Evolutionary conservation across 148 eudicot species (phyloP).

Genomic region (Pouteria glomerata): DNA sequence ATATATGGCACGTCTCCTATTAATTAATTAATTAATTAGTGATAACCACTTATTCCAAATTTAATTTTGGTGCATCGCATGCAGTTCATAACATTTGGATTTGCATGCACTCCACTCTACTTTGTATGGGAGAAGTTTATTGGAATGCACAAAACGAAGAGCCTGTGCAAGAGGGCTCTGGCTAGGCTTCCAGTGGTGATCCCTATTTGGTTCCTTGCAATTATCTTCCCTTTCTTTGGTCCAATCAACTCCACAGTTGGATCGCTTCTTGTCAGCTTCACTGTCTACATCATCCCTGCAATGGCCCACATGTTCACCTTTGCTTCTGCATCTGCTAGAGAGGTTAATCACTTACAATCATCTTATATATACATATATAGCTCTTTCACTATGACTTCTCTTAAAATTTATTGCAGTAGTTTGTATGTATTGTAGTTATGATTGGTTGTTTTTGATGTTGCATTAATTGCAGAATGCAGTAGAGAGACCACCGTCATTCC

Average conservation of each 20-base stretch:
- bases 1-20: too few relatives aligned
- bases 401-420: neutral
- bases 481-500: constrained; percentile 59
- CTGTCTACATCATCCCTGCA: constrained; percentile 80
- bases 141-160: constrained; percentile 58
- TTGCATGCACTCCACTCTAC: constrained; percentile 81
- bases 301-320: constrained; percentile 72
- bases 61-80: neutral
- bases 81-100: constrained; percentile 88
- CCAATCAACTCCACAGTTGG: constrained; percentile 86
- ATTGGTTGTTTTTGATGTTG: neutral
- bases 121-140: constrained; percentile 83
- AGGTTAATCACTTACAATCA: constrained; percentile 33
- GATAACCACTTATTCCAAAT: neutral
- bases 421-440: neutral
- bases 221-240: constrained; percentile 90
- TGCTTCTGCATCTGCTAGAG: constrained; percentile 50
- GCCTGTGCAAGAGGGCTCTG: constrained; percentile 51
- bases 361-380: too few relatives aligned
- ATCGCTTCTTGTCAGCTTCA: constrained; percentile 76
- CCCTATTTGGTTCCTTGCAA: constrained; percentile 78
- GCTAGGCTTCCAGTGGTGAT: constrained; percentile 75
- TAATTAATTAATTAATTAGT: too few relatives aligned
- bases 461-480: constrained; percentile 60
- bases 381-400: neutral